Evolutionary conservation across 805 yeast genomes (phyloP).

Genomic region (Kodamaea hsintzibuensis): DNA sequence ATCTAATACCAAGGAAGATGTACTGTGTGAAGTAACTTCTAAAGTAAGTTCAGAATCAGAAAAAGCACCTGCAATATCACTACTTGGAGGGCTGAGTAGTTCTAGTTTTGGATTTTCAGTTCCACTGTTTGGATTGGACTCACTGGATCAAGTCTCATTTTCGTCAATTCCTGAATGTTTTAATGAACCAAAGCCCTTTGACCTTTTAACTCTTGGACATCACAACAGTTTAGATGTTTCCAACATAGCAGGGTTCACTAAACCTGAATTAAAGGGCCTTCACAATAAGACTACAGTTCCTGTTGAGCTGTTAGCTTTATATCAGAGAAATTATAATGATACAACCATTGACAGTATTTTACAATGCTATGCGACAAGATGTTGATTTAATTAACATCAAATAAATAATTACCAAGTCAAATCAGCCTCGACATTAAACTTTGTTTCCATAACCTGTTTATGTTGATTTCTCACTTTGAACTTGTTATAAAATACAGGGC

Average conservation of each 20-base stretch:
- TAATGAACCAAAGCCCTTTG: background rate
- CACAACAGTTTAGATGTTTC: too few relatives aligned
- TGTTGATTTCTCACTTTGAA: constrained; percentile 37
- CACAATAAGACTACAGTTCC: background rate
- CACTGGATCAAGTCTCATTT: background rate
- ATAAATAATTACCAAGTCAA: constrained; percentile 9
- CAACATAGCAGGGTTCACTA: background rate
- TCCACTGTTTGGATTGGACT: background rate
- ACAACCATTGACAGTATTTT: background rate
- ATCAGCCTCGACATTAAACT: background rate
- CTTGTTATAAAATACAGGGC: constrained; percentile 60
- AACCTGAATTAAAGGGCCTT: background rate
- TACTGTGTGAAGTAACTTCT: background rate
- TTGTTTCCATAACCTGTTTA: background rate
- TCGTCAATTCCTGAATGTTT: background rate
- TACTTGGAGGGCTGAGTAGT: background rate
- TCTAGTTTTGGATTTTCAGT: background rate
- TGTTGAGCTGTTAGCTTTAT: background rate
- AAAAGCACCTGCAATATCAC: background rate
- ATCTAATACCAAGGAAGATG: background rate
- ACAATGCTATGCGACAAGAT: background rate
- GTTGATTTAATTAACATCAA: background rate
- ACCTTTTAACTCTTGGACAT: background rate
- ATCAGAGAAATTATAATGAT: background rate
- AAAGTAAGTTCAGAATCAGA: background rate